Evolutionary conservation across 805 yeast species (phyloP), one percentile per base, ranked within the genome.

Genomic region (Peterozyma xylosa): DNA sequence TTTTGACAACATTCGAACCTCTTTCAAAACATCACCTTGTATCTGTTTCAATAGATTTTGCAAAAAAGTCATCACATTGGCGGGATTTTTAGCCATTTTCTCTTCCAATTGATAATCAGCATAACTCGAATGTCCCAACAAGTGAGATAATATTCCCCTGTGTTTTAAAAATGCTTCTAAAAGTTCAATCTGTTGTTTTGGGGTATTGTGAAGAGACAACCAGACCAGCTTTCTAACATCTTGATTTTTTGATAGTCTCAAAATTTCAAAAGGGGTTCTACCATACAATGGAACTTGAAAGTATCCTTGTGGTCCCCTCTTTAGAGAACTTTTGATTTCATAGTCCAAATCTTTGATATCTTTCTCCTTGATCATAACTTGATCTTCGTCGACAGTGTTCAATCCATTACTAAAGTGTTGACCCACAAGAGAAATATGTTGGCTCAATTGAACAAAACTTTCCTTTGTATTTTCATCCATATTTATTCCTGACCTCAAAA

Each of bases 401-500:
- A 80, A 55, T 47, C 76, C 69, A 58, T 73, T 74, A 49, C 73
- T 69, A 60, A 89, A 90, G 21, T 80, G 77, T 48, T 93, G 91
- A 0, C 97, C 97, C 15, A 80, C 64, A 7, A 83, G 63, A 1
- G 96, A 84, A 17, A 93, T 88, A 47, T 81, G 76, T 49, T 86
- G 93, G 2, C 96, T 86, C 35, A 88, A 63, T 16, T 76, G 73
- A 30, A 93, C 87, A 58, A 91, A 93, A 48, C 77, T 73, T 11
- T 75, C 70, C 46, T 91, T 70, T 1, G 83, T 74, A 18, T 68
- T 64, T 17, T 71, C 76, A 50, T 77, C 80, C 82, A 89, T 80
- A 54, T 82, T 82, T 30, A 90, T 85, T 0, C 98, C 99, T 0
- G 96, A 86, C 51, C 88, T 81, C 52, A 86, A 85, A 56, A 93